Percentiles rank a stretch among this genome's conserved stretches.
These are phyloP conservation scores for Curvularia lunata DNA, from an alignment of 2,329 filamentous ascomycete genomes.

Conservation along the genomic window DNA sequence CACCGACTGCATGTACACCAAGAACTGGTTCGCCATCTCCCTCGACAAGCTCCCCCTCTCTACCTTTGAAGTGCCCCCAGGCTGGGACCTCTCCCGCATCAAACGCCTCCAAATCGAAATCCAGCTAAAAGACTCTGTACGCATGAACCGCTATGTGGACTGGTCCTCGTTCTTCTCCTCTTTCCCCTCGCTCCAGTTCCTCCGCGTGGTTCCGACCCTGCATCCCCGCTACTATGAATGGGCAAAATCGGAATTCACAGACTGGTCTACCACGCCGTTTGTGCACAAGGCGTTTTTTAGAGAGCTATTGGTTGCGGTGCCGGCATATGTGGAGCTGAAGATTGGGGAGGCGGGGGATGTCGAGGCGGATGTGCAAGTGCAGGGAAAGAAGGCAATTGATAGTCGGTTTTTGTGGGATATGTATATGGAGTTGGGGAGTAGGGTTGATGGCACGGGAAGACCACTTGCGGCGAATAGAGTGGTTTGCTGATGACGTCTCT, in stretches of 20 bases:
- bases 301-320: slow-evolving; percentile 32
- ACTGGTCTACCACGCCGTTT: slow-evolving; percentile 33
- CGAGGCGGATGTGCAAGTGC: slow-evolving; percentile 22
- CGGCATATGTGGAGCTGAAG: slow-evolving; percentile 24
- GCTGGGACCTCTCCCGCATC: slow-evolving; percentile 35
- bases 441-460: slow-evolving; percentile 3
- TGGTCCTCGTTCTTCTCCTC: slow-evolving; percentile 36
- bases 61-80: slow-evolving; percentile 31
- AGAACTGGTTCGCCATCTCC: slow-evolving; percentile 39
- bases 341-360: slow-evolving; percentile 23
- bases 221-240: slow-evolving; percentile 41
- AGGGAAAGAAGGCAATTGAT: slow-evolving; percentile 20
- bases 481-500: not conserved
- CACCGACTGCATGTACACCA: slow-evolving; percentile 35
- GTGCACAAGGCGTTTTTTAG: slow-evolving; percentile 42
- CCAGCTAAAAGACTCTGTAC: slow-evolving; percentile 39
- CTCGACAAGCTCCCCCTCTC: slow-evolving; percentile 33
- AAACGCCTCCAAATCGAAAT: slow-evolving; percentile 37
- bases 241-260: slow-evolving; percentile 31
- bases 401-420: slow-evolving; percentile 27
- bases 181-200: slow-evolving; percentile 28
- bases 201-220: slow-evolving; percentile 37
- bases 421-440: slow-evolving; percentile 28
- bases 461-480: not conserved
- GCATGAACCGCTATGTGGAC: slow-evolving; percentile 43